Evolutionary conservation across 2,329 filamentous ascomycete genomes (phyloP), one percentile per base, ranked within the genome.

Genomic region (Ophiosphaerella narmari): DNA sequence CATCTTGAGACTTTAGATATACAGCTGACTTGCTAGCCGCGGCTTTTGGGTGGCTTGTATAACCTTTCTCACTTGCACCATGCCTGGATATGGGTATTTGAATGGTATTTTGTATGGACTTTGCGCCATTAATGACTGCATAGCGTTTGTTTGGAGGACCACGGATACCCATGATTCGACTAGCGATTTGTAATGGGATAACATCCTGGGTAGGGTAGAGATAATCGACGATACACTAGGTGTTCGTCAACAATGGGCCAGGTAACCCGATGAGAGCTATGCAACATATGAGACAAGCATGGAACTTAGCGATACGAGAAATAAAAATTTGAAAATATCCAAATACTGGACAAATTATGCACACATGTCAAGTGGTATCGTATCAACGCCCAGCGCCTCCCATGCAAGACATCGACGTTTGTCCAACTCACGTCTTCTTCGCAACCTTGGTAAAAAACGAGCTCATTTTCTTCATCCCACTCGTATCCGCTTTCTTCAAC

Each of bases 381-480:
- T 29, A 29, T 29, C 11, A 29, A 29, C 26, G 7, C 26, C 26
- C 7, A 7, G 11, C 26, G 26, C 4, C 26, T 7, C 7, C 26
- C 7, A 29, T 29, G 26, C 26, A 6, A 24, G 7, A 39, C 13
- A n/a, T n/a, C 14, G 4, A 26, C 39, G 3, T 21, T 29, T 13
- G 4, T 14, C 24, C 13, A 39, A 8, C 31, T 50, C 33, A 54
- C 35, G 42, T 35, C 52, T 60, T 65, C 60, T 73, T 74, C 7
- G 63, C 55, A 45, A 75, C 77, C 76, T 93, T 95, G 52, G 85
- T 85, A 73, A 99, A 99, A 76, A 99, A 99, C 54, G 87, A 84
- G 69, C 90, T 96, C 83, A 99, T 83, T 79, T 97, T 99, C 82
- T 89, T 94, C 94, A 99, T 99, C 1, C 94, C 94, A 18, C 77